Percentiles rank a stretch among this genome's conserved stretches.
Conservation (phyloP, 352 stramenopile species). For the Phytophthora macrochlamydospora region DNA sequence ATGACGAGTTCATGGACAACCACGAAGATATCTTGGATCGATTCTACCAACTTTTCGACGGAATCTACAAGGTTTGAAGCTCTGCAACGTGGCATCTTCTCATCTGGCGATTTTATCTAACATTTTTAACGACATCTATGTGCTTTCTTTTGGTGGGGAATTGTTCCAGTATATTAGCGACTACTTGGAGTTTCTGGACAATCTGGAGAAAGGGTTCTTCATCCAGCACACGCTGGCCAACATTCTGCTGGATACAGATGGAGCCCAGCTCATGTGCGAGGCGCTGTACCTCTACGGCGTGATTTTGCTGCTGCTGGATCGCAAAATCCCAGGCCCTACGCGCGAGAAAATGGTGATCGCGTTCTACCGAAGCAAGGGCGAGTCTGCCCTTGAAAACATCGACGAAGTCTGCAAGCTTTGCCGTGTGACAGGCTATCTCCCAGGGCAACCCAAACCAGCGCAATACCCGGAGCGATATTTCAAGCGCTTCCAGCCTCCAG, state of each 20-base stretch:
- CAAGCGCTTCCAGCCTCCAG: constrained; percentile 85
- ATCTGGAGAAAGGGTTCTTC: constrained; percentile 94
- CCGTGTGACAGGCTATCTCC: constrained; percentile 90
- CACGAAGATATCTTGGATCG: constrained; percentile 85
- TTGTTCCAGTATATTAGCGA: constrained; percentile 88
- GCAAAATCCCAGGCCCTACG: constrained; percentile 86
- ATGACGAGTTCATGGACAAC: constrained; percentile 93
- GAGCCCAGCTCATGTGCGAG: constrained; percentile 94
- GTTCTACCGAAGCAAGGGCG: constrained; percentile 88
- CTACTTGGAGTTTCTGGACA: constrained; percentile 92
- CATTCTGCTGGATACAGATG: constrained; percentile 94
- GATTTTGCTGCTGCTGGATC: constrained; percentile 94
- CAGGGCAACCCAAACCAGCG: constrained; percentile 80
- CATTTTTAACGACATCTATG: not conserved
- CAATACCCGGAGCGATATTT: constrained; percentile 91
- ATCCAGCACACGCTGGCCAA: constrained; percentile 96
- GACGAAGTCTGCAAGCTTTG: constrained; percentile 93
- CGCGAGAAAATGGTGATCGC: constrained; percentile 94
- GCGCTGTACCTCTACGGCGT: constrained; percentile 95
- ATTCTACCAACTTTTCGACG: constrained; percentile 92
- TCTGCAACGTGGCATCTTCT: not conserved
- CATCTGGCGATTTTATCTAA: not conserved
- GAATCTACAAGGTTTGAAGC: constrained; percentile 74
- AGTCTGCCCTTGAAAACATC: constrained; percentile 89
- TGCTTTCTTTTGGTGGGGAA: not conserved